A percentile compares a stretch with the other conserved stretches of the same genome.
Evolutionary conservation across 129 eudicot genomes (phyloP).

Genomic region (Artemisia tridentata): DNA sequence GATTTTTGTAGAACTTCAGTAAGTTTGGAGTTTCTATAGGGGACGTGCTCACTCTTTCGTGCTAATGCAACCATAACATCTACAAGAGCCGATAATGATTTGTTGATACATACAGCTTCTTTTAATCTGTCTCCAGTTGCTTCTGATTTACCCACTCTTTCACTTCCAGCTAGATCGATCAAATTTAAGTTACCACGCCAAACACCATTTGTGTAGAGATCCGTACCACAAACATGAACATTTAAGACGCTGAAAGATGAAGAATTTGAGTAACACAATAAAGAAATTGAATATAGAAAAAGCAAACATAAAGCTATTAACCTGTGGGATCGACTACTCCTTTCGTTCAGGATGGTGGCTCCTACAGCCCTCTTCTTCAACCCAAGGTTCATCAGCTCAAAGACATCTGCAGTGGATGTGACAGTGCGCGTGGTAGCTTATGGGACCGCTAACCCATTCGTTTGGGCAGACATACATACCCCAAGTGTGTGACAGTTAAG

Average conservation of each 20-base stretch:
- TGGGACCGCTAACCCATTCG: constrained; percentile 88
- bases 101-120: constrained; percentile 86
- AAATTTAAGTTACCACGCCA: constrained; percentile 78
- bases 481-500: constrained; percentile 85
- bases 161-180: constrained; percentile 94
- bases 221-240: constrained; percentile 78
- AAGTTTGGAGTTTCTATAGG: constrained; percentile 80
- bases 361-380: constrained; percentile 80
- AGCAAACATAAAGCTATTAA: constrained; percentile 14
- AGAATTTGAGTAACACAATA: background rate
- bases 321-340: constrained; percentile 98
- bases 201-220: constrained; percentile 56
- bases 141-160: constrained; percentile 81
- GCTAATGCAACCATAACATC: constrained; percentile 87
- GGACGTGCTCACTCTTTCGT: constrained; percentile 76
- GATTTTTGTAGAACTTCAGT: constrained; percentile 93
- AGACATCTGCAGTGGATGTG: constrained; percentile 66
- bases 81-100: constrained; percentile 80
- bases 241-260: constrained; percentile 58
- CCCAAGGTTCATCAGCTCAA: constrained; percentile 80
- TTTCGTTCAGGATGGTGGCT: constrained; percentile 83
- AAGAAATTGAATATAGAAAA: background rate
- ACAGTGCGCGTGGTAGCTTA: constrained; percentile 86
- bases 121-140: constrained; percentile 74
- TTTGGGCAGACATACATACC: constrained; percentile 69